Evolutionary conservation across 192 early-diverging fungal species (phyloP).

Genomic region (Mortierella hygrophila): DNA sequence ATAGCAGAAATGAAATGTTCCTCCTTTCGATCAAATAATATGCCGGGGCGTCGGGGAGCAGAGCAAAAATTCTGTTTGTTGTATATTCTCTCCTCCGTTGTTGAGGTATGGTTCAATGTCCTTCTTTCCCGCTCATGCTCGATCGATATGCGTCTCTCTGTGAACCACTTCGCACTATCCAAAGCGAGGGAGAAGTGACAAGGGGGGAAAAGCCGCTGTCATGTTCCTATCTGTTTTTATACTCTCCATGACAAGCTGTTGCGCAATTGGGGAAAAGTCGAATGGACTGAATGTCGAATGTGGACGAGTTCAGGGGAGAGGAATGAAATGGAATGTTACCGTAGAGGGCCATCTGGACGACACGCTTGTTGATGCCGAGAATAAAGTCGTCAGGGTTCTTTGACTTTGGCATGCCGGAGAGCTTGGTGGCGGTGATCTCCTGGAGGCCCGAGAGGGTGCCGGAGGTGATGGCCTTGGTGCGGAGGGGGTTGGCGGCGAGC

Average conservation of each 20-base stretch:
- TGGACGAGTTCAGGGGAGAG: background rate
- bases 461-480: constrained; percentile 85
- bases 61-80: background rate
- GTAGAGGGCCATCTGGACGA: constrained; percentile 87
- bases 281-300: too few species aligned
- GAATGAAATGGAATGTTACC: constrained; percentile 55
- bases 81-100: background rate
- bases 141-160: background rate
- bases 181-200: background rate
- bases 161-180: background rate
- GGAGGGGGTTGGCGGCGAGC: constrained; percentile 75
- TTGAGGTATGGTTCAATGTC: too few species aligned
- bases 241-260: too few species aligned
- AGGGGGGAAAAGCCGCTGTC: background rate
- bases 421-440: constrained; percentile 79
- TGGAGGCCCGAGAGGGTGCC: constrained; percentile 83
- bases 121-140: too few species aligned
- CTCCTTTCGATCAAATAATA: background rate
- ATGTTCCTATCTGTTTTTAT: background rate
- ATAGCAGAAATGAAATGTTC: background rate
- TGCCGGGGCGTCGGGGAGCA: constrained; percentile 2
- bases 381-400: constrained; percentile 62
- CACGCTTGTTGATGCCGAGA: constrained; percentile 68
- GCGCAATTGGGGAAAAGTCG: background rate
- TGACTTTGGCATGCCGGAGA: constrained; percentile 60